Evolutionary conservation across 495 filamentous ascomycete species (phyloP).

Genomic region (Hyaloscypha finlandica): DNA sequence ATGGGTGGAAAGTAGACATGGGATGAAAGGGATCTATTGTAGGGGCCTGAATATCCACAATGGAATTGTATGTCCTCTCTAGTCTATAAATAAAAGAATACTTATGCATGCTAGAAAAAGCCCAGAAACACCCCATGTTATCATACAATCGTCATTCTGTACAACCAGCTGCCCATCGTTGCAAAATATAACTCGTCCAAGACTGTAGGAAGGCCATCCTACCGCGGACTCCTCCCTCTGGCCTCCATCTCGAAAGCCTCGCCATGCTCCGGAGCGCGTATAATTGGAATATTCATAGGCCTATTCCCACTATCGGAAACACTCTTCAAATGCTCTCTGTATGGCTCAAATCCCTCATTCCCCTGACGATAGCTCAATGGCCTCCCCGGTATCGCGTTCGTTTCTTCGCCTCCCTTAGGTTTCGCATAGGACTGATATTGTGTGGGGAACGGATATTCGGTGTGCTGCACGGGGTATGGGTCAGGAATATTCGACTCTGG

Average conservation of each 20-base stretch:
- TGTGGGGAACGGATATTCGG: background rate
- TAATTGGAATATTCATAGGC: background rate
- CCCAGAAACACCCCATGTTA: background rate
- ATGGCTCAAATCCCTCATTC: constrained; percentile 24
- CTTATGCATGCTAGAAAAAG: background rate
- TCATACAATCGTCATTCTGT: background rate
- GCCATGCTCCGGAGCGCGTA: constrained; percentile 4
- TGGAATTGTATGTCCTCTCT: background rate
- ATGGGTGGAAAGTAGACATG: too few relatives aligned
- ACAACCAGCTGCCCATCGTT: background rate
- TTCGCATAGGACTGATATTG: background rate
- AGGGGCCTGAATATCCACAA: background rate
- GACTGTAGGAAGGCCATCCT: background rate
- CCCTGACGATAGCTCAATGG: constrained; percentile 23
- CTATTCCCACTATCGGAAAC: background rate
- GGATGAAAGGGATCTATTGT: background rate
- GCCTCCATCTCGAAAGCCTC: constrained; percentile 26
- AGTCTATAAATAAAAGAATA: background rate
- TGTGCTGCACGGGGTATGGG: background rate
- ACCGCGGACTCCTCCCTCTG: constrained; percentile 6
- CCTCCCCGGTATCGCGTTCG: background rate
- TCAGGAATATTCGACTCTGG: background rate
- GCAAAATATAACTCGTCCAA: background rate
- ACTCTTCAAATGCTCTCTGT: constrained; percentile 7
- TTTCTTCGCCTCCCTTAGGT: constrained; percentile 3